Evolutionary conservation across 768 basidiomycete genomes (phyloP), one percentile per base, ranked within the genome.

Genomic region (Hortiboletus campestris): DNA sequence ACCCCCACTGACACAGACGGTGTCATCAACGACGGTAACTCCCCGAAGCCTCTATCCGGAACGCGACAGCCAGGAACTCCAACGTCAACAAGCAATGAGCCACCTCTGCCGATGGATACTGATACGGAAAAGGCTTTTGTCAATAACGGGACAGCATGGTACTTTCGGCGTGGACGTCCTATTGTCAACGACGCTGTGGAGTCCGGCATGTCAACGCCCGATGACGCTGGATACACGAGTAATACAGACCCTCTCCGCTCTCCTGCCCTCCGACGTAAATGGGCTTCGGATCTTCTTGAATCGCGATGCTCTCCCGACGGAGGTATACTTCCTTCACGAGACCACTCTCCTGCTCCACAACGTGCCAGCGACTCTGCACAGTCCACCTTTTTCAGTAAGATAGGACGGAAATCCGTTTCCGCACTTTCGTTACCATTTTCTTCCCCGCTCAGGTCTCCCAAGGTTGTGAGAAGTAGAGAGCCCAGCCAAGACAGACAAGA

Each of bases 41-140:
- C 66, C 16, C 59, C 68, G 2, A 65, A 64, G 2, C 60, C 68
- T 22, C 54, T 62, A 42, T 66, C 69, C 3, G 72, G 66, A 22
- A 57, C 62, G 17, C 57, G 50, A 4, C 19, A 38, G 8, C 45
- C 53, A 28, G 53, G 43, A 46, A 51, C 46, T 25, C 57, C 71
- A 46, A 51, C 46, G 22, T 57, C 71, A 8, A 74, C 75, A 31
- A 75, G 67, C 45, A 76, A 74, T 14, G 84, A 86, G 28, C 70
- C 72, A 11, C 85, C 88, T 11, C 68, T 91, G 35, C 82, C 91
- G 10, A 77, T 88, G 51, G 92, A 94, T 62, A 87, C 89, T 0
- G 92, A 95, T 65, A 83, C 83, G 0, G 92, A 94, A 70, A 77
- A 75, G 6, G 87, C 86, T 1, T 89, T 89, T 64, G 72, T 76